Percentiles rank a stretch among this genome's conserved stretches.
Evolutionary conservation across 331 rosid species (phyloP).

Genomic region (Quercus phellos): DNA sequence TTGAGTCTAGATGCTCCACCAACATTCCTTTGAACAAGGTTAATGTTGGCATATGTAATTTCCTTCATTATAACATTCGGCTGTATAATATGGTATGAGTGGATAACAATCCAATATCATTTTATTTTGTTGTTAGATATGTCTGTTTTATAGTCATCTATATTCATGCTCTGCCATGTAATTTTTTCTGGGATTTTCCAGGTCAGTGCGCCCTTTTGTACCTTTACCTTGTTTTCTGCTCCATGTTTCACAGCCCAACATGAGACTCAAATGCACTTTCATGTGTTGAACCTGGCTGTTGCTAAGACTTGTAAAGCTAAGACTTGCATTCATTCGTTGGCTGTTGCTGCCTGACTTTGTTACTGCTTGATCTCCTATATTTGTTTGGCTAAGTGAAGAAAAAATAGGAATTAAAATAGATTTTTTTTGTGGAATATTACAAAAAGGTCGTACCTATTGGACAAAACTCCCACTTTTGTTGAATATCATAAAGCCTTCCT

Average conservation of each 20-base stretch:
- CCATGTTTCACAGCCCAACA: background rate
- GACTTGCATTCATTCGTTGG: no score
- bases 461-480: no score
- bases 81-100: no score
- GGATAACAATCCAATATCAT: no score
- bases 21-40: no score
- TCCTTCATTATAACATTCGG: no score
- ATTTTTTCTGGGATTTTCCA: background rate
- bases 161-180: background rate
- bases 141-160: no score
- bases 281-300: background rate
- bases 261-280: background rate
- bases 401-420: background rate
- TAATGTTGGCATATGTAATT: no score
- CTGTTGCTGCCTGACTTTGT: background rate
- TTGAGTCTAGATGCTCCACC: no score
- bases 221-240: background rate
- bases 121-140: no score
- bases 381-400: background rate
- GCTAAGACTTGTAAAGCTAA: background rate
- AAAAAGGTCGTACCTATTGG: no score
- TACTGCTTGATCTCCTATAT: background rate
- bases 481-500: no score
- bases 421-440: background rate
- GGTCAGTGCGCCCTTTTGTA: background rate